Base-by-base conservation (phyloP, 2,329 filamentous ascomycete species). In the Penicillium sp. region DNA sequence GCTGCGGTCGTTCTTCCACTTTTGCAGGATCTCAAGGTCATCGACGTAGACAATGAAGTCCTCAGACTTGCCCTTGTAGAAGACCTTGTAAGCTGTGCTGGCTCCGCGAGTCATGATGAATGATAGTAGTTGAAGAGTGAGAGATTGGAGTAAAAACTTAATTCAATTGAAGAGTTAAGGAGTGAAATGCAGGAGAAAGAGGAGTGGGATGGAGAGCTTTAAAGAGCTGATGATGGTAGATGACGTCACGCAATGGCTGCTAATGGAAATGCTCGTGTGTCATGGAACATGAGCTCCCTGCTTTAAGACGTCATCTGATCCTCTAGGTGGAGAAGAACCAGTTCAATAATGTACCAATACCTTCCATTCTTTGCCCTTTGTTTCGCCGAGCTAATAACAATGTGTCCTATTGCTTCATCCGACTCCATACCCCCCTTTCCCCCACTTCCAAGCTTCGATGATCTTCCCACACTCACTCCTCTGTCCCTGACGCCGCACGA, bases 1-100 rank as follows among this genome's bases (percentile, higher is more conserved):
- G 29, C 84, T 87, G 72, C 85, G 87, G 81, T 98, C 93, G 4
- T 74, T 79, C 81, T 87, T 86, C 93, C 93, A 98, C 76, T 93
- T 87, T 76, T 90, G 81, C 69, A 91, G 87, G 49, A 83, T 81
- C 59, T 90, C 73, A 16, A 77, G 48, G 55, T 72, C 71, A 22
- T 74, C 69, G 14, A 74, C 67, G 57, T 73, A 86, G 77, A 90
- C 79, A 68, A 89, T 78, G 73, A 88, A 90, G 78, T 90, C 86
- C 57, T 90, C 87, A 52, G 79, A 78, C 61, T 77, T 76, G 78
- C 91, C 91, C 84, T 92, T 90, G 87, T 86, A 92, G 85, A 93
- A 89, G 78, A 96, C 84, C 81, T 95, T 96, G 79, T 82, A 82
- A 76, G 88, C 84, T 59, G 76, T 74, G 64, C 84, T 82, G 79